A percentile compares a stretch with the other conserved stretches of the same genome.
Evolutionary conservation across 1,284 basidiomycete species (phyloP).

Genomic region (Fistulinella cinereoalba): DNA sequence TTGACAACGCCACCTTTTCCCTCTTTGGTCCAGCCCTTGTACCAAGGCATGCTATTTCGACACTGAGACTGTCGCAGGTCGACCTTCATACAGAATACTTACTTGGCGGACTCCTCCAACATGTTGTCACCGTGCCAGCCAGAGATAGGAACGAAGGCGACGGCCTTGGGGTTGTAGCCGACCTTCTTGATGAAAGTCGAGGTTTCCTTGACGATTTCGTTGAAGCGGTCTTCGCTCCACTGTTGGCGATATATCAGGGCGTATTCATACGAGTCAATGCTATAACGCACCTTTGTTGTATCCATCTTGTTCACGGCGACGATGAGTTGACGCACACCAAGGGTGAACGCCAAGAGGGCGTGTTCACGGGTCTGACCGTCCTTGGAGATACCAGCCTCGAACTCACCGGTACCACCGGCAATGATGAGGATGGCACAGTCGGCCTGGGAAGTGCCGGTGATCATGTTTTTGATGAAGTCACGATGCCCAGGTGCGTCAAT

Average conservation of each 20-base stretch:
- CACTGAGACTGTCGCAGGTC: constrained; percentile 6
- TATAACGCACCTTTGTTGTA: constrained; percentile 75
- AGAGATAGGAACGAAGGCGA: constrained; percentile 99
- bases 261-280: background rate
- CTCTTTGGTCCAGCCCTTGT: constrained; percentile 99
- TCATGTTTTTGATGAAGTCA: constrained; percentile 99
- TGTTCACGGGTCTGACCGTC: constrained; percentile 99
- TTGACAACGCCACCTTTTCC: constrained; percentile 89
- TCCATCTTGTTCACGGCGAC: constrained; percentile 99
- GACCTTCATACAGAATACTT: constrained; percentile 29
- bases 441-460: constrained; percentile 99
- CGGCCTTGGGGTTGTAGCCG: constrained; percentile 99
- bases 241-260: constrained; percentile 34
- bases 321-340: constrained; percentile 99
- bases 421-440: constrained; percentile 99
- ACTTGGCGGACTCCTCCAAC: constrained; percentile 96
- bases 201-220: constrained; percentile 99
- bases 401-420: constrained; percentile 98
- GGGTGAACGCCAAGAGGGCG: constrained; percentile 99
- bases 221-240: constrained; percentile 99
- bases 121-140: constrained; percentile 99
- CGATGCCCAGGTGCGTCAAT: constrained; percentile 99
- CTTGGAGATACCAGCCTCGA: constrained; percentile 99
- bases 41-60: constrained; percentile 89
- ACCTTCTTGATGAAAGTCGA: constrained; percentile 99